Base-by-base conservation (phyloP, 306 rosid species). In the Cyamopsis tetragonoloba region DNA sequence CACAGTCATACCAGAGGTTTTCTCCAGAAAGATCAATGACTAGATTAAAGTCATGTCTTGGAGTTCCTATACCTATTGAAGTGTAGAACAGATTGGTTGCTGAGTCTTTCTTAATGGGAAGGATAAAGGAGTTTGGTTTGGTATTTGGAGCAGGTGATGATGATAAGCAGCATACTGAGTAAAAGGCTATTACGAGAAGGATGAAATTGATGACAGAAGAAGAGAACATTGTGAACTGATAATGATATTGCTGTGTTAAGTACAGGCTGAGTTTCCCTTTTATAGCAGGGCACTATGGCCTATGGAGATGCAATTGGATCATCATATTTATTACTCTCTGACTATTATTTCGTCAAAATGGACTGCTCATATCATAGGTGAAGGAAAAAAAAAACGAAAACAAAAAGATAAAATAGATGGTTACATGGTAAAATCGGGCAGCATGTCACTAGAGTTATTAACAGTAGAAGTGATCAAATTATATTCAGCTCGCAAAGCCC, bases 21-120 rank as follows among this genome's bases (percentile, higher is more conserved):
- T 62, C 67, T 10, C 84, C 83, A 1, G 68, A 39, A 43, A 85
- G 79, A 70, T 81, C 82, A 62, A 79, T 35, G 46, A 10, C 72
- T 4, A 75, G 51, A 3, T 76, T 24, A 42, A 76, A 49, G 51
- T 66, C 28, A 7, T 54, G 74, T 7, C 35, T 24, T 7, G 84
- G 81, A 13, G 83, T 72, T 62, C 82, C 85, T 1, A 73, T 31
- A 26, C 60, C 70, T 34, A 77, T 1, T 20, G 67, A 35, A 19
- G 80, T 46, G 8, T 67, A 67, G 77, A 54, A 73, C 22, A 77
- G 61, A 37, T 60, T 72, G 38, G 79, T 81, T 68, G 49, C 1
- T 3, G 50, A 22, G 79, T 77, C 82, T 68, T 72, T 77, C 30
- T 28, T 26, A 4, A 72, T 68, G 51, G 73, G 64, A 26, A 76